Evolutionary conservation across 345 rosid species (phyloP).

Genomic region (Acer campestre): DNA sequence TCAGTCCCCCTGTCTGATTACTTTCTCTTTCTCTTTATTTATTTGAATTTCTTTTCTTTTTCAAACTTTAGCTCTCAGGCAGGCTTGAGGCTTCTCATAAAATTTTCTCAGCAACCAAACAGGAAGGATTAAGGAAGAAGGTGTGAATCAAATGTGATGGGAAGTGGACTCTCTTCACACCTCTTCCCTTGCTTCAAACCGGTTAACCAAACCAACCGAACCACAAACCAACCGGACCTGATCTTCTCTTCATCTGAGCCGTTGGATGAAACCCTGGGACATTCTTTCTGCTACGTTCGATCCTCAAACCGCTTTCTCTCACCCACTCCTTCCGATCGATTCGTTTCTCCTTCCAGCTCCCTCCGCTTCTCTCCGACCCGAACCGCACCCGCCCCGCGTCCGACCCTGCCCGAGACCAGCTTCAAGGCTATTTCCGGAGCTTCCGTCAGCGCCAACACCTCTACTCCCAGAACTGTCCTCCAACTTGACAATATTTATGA

Average conservation of each 20-base stretch:
- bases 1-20: conserved; percentile 15
- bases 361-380: conserved; percentile 87
- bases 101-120: conserved; percentile 39
- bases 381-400: conserved; percentile 40
- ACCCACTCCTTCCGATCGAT: conserved; percentile 87
- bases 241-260: conserved; percentile 60
- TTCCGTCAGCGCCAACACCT: conserved; percentile 79
- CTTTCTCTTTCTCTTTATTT: neutral
- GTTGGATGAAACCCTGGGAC: conserved; percentile 93
- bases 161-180: conserved; percentile 81
- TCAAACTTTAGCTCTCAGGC: conserved; percentile 22
- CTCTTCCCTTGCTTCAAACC: conserved; percentile 75
- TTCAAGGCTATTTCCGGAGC: conserved; percentile 94
- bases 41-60: conserved; percentile 16
- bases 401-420: conserved; percentile 46
- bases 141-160: conserved; percentile 94
- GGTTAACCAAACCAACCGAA: conserved; percentile 41
- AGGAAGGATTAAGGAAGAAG: conserved; percentile 7
- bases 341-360: conserved; percentile 77
- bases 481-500: conserved; percentile 76
- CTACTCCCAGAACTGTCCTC: conserved; percentile 80
- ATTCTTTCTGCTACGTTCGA: conserved; percentile 93
- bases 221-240: conserved; percentile 40
- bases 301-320: conserved; percentile 88
- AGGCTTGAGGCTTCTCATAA: conserved; percentile 5